Evolutionary conservation across 768 basidiomycete species (phyloP), one percentile per base, ranked within the genome.

Genomic region (Podaxis pistillaris): DNA sequence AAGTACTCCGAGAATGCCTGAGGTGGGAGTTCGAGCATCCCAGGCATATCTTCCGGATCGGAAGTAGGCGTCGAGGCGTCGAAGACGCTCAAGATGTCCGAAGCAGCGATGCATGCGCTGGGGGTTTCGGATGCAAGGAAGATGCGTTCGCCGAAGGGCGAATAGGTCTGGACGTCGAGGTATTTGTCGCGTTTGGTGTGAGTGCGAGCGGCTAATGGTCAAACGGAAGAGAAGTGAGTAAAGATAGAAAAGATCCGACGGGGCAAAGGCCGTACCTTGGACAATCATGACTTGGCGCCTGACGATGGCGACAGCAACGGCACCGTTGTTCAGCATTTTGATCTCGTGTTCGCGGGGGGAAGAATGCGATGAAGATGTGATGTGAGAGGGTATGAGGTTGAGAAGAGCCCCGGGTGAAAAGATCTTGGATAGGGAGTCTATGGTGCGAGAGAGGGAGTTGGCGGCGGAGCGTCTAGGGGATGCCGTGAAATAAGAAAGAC

Each of bases 241-340:
- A 44, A 17, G 41, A 15, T 19, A 44, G 6, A 44, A 15, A 12
- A 15, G 30, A 15, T 40, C 24, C 15, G 46, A 50, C 15, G 7
- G 4, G 26, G n/a, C 1, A 30, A 30, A 44, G 41, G 7, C 5
- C 41, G 13, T 67, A 87, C 89, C 84, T 84, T 87, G 85, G 26
- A 90, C 85, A 64, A 91, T 70, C 79, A 83, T 83, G 37, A 91
- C 84, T 70, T 86, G 83, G 67, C 82, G 84, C 65, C 86, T 84
- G 51, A 90, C 86, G 63, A 90, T 69, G 24, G 89, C 89, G 61
- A 90, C 82, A 56, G 88, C 89, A 63, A 89, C 74, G 44, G 83
- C 80, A 56, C 89, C 86, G 70, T 83, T 73, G 67, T 81, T 74
- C 79, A 86, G 79, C 71, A 73, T 74, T 33, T 62, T 73, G 30